These are phyloP conservation scores for Lepidium africanum DNA, from an alignment of 345 rosid species.

Conservation along the genomic window DNA sequence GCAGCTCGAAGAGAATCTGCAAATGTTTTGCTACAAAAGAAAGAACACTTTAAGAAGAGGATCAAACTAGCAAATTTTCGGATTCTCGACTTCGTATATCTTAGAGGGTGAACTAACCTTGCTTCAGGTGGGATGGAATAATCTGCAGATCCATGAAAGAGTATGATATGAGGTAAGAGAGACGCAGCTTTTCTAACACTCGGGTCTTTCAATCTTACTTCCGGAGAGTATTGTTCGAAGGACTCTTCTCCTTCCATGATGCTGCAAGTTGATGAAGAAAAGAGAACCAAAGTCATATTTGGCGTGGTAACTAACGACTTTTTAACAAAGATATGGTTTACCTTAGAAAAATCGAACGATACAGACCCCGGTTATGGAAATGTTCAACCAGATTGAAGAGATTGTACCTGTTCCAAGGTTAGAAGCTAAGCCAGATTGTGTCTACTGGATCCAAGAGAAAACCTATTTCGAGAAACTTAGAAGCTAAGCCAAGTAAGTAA, in stretches of 20 bases:
- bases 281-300: no score
- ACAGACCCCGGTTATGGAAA: constrained; percentile 76
- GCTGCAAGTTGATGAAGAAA: constrained; percentile 36
- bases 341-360: constrained; percentile 83
- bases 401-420: constrained; percentile 61
- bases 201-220: constrained; percentile 56
- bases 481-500: neutral
- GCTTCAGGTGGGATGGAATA: constrained; percentile 79
- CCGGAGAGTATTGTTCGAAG: constrained; percentile 68
- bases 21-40: constrained; percentile 51
- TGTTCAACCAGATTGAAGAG: constrained; percentile 65
- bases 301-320: neutral
- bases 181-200: constrained; percentile 41
- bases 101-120: constrained; percentile 46
- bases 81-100: neutral
- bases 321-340: constrained; percentile 9
- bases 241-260: constrained; percentile 98
- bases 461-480: neutral
- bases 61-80: neutral
- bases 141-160: constrained; percentile 90
- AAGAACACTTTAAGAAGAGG: neutral
- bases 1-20: constrained; percentile 47
- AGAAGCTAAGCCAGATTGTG: neutral
- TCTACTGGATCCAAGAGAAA: neutral
- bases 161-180: constrained; percentile 61